phyloP scores from a whole-genome alignment of 1,284 basidiomycete genomes.

The Rhodofomes roseus region DNA sequence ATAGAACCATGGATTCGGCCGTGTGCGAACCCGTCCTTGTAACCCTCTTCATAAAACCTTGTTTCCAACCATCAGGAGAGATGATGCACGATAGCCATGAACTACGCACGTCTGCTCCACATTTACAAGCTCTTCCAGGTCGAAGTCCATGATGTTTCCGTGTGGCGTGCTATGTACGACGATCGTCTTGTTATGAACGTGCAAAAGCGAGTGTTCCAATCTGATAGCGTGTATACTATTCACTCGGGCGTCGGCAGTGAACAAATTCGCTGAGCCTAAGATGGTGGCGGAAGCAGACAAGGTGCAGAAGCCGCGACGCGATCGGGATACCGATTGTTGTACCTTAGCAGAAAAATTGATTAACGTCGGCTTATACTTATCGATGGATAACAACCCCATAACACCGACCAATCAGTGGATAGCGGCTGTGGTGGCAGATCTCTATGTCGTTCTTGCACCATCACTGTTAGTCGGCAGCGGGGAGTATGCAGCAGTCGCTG shows the following conservation, averaged over 20 bases:
- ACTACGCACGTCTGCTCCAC: constrained; percentile 63
- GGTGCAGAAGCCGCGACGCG: background rate
- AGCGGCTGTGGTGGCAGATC: too few relatives aligned
- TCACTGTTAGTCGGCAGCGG: too few relatives aligned
- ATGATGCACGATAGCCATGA: background rate
- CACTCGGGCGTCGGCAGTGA: background rate
- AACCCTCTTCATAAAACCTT: constrained; percentile 82
- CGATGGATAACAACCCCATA: too few relatives aligned
- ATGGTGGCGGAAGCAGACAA: background rate
- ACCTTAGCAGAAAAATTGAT: background rate
- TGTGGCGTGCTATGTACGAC: background rate
- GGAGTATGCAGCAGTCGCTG: too few relatives aligned
- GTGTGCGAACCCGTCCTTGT: constrained; percentile 75
- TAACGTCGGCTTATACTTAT: background rate
- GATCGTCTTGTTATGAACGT: background rate
- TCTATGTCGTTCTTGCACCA: too few relatives aligned
- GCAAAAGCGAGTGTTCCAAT: background rate
- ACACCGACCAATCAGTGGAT: too few relatives aligned
- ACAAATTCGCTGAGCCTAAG: background rate
- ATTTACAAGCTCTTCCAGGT: constrained; percentile 64
- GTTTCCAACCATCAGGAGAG: constrained; percentile 11
- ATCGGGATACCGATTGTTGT: background rate
- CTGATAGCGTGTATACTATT: background rate
- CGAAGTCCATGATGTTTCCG: constrained; percentile 32
- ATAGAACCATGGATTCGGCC: constrained; percentile 88